Evolutionary conservation across 805 yeast species (phyloP).

Genomic region (Tetrapisispora namnaoensis): DNA sequence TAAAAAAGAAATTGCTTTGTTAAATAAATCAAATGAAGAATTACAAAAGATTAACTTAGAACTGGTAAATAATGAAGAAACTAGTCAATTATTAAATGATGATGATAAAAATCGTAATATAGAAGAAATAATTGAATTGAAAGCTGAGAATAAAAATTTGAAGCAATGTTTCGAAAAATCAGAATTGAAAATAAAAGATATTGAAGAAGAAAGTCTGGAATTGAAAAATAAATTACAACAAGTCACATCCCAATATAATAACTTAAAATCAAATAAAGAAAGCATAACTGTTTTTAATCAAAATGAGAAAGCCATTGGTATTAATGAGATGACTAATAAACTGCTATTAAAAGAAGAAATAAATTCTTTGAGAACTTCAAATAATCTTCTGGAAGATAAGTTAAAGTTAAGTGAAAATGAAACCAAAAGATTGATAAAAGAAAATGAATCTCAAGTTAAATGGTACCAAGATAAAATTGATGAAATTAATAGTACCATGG

Average conservation of each 20-base stretch:
- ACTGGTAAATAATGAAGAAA: neutral
- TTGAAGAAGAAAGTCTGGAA: neutral
- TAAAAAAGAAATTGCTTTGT: slow-evolving; percentile 29
- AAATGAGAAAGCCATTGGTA: neutral
- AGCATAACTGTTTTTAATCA: neutral
- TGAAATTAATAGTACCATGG: neutral
- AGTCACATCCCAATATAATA: neutral
- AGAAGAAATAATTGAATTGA: neutral
- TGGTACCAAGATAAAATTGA: slow-evolving; percentile 55
- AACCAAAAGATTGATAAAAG: slow-evolving; percentile 21
- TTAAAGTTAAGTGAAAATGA: neutral
- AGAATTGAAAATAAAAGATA: neutral
- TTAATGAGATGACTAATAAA: neutral
- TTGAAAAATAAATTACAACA: neutral
- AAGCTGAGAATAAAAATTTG: neutral
- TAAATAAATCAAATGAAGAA: slow-evolving; percentile 29
- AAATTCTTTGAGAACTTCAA: neutral
- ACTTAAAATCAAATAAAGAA: neutral
- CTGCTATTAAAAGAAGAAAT: neutral
- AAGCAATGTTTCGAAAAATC: neutral
- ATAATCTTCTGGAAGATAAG: neutral
- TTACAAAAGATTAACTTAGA: neutral
- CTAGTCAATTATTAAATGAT: neutral
- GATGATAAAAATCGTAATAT: neutral
- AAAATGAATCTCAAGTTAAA: slow-evolving; percentile 41